phyloP scores from a whole-genome alignment of 73 alveolate species.

The Halteria grandinella region DNA sequence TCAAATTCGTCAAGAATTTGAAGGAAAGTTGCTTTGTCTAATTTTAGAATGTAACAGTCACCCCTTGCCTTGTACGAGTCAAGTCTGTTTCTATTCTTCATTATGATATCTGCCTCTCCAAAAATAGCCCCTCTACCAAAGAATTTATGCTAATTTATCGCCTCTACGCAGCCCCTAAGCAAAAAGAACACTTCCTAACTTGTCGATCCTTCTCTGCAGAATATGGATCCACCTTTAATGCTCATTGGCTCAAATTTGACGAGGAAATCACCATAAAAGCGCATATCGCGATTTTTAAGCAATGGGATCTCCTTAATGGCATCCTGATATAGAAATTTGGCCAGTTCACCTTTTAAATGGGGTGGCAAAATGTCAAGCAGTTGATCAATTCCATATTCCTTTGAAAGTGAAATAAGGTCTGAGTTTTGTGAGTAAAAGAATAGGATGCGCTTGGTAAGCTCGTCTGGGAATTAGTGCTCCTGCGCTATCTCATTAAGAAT shows the following conservation, averaged over 20 bases:
- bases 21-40: constrained; percentile 22
- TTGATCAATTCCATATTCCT: constrained; percentile 32
- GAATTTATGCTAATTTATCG: background rate
- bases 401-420: constrained; percentile 6
- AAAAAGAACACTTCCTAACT: constrained; percentile 31
- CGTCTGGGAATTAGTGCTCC: background rate
- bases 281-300: constrained; percentile 13
- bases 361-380: constrained; percentile 37
- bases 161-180: constrained; percentile 13
- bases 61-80: constrained; percentile 46
- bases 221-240: constrained; percentile 21
- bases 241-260: constrained; percentile 30
- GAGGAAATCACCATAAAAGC: constrained; percentile 11
- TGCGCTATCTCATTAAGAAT: background rate
- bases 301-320: constrained; percentile 40
- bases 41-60: constrained; percentile 53
- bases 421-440: background rate
- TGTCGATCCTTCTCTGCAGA: background rate
- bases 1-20: constrained; percentile 55
- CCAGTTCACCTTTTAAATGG: constrained; percentile 11
- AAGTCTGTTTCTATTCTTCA: constrained; percentile 7
- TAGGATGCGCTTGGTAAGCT: constrained; percentile 9
- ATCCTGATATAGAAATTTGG: constrained; percentile 25
- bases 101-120: constrained; percentile 39
- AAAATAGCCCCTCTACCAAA: constrained; percentile 32